Conservation (phyloP, 202 grass and related monocot genomes). For the Carex arenaria region DNA sequence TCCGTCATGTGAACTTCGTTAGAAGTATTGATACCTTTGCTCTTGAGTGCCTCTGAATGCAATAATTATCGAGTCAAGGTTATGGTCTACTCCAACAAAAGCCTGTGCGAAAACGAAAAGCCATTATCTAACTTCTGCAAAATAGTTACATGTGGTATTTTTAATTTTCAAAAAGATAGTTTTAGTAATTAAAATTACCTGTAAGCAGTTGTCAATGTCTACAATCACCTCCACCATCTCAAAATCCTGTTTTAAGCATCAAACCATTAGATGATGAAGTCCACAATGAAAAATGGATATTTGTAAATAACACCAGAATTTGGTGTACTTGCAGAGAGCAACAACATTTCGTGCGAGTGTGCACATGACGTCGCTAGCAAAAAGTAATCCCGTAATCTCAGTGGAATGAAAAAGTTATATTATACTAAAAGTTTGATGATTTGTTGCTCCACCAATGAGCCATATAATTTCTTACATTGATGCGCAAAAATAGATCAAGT, state of each 20-base stretch:
- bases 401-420: not conserved
- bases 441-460: not conserved
- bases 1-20: not conserved
- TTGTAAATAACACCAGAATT: not conserved
- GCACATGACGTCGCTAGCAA: not conserved
- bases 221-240: slow-evolving; percentile 84
- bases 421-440: not conserved
- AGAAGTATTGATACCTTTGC: slow-evolving; percentile 44
- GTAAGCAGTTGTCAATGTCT: slow-evolving; percentile 85
- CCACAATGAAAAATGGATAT: not conserved
- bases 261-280: not conserved
- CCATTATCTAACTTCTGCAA: not conserved
- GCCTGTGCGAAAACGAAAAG: slow-evolving; percentile 39
- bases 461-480: not conserved
- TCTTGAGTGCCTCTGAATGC: slow-evolving; percentile 93
- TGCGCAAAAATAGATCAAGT: not conserved
- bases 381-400: not conserved
- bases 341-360: not conserved
- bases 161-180: not conserved
- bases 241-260: slow-evolving; percentile 52
- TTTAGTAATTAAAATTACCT: slow-evolving; percentile 33
- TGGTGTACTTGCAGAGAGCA: not conserved
- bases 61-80: slow-evolving; percentile 57
- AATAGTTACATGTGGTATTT: not conserved
- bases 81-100: slow-evolving; percentile 79